phyloP scores from a whole-genome alignment of 305 asterid genomes.

The Fraxinus velutina region DNA sequence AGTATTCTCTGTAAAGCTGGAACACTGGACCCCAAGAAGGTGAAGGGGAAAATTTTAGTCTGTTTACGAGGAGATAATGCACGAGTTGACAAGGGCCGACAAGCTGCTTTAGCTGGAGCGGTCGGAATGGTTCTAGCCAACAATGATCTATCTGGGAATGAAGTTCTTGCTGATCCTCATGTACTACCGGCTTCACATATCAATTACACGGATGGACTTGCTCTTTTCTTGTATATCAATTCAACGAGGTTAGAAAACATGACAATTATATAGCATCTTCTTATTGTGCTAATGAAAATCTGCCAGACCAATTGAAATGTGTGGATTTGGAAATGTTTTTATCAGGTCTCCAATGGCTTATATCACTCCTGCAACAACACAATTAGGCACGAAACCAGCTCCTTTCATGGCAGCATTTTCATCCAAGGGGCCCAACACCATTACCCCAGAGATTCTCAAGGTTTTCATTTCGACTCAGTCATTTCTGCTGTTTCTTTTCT shows the following conservation, averaged over 20 bases:
- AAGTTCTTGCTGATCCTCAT: conserved; percentile 82
- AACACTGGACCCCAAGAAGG: conserved; percentile 65
- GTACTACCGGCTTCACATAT: conserved; percentile 82
- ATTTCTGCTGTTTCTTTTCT: not conserved
- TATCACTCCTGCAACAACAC: conserved; percentile 52
- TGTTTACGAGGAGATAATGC: conserved; percentile 76
- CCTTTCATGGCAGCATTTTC: conserved; percentile 96
- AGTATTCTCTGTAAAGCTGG: conserved; percentile 63
- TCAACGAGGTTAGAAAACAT: conserved; percentile 48
- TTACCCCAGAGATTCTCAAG: conserved; percentile 81
- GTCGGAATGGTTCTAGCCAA: conserved; percentile 83
- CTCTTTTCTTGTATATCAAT: conserved; percentile 44
- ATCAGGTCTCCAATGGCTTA: conserved; percentile 57
- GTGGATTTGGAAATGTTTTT: not conserved
- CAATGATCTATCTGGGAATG: conserved; percentile 65
- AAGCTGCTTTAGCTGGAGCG: conserved; percentile 74
- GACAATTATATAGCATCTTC: not conserved
- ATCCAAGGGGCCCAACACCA: conserved; percentile 67
- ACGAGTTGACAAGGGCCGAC: conserved; percentile 87
- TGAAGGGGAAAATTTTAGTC: conserved; percentile 72
- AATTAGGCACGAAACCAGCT: conserved; percentile 69
- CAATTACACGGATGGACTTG: conserved; percentile 66
- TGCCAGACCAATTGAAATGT: not conserved
- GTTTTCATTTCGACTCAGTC: conserved; percentile 25
- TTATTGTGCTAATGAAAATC: not conserved